Evolutionary conservation across 192 early-diverging fungal species (phyloP).

Genomic region (Funneliformis geosporum): DNA sequence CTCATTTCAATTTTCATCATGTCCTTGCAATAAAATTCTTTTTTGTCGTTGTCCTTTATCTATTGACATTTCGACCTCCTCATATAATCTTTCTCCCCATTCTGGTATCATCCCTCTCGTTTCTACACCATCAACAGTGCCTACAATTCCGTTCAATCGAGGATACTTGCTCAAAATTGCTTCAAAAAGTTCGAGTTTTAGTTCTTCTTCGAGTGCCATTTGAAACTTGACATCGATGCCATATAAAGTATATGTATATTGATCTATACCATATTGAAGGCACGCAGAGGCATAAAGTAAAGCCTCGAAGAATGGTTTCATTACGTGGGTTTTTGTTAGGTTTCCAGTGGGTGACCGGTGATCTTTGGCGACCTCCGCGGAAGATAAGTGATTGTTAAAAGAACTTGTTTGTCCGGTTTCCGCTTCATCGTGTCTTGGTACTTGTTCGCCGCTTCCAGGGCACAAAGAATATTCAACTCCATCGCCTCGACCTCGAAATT

Average conservation of each 20-base stretch:
- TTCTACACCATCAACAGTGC: background rate
- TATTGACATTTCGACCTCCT: conserved; percentile 22
- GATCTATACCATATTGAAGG: conserved; percentile 57
- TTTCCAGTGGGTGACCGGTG: background rate
- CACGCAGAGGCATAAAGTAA: conserved; percentile 37
- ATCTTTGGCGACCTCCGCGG: background rate
- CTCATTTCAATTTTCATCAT: background rate
- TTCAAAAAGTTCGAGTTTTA: conserved; percentile 37
- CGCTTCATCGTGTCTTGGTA: background rate
- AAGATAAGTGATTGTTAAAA: background rate
- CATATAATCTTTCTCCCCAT: conserved; percentile 22
- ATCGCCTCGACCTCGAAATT: conserved; percentile 29
- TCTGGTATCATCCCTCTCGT: conserved; percentile 11
- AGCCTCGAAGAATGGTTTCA: conserved; percentile 27
- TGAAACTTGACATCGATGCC: conserved; percentile 48
- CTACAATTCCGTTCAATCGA: conserved; percentile 18
- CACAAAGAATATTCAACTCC: conserved; percentile 28
- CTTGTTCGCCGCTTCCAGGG: conserved; percentile 6
- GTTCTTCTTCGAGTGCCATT: conserved; percentile 48
- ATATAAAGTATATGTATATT: conserved; percentile 53
- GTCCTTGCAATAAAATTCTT: background rate
- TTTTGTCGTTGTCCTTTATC: conserved; percentile 24
- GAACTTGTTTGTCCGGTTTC: background rate
- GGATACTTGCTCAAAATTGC: conserved; percentile 12
- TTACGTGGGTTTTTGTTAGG: conserved; percentile 8